These are phyloP conservation scores for Diddensiella caesifluorescens DNA, from an alignment of 805 yeast genomes.

Conservation along the genomic window DNA sequence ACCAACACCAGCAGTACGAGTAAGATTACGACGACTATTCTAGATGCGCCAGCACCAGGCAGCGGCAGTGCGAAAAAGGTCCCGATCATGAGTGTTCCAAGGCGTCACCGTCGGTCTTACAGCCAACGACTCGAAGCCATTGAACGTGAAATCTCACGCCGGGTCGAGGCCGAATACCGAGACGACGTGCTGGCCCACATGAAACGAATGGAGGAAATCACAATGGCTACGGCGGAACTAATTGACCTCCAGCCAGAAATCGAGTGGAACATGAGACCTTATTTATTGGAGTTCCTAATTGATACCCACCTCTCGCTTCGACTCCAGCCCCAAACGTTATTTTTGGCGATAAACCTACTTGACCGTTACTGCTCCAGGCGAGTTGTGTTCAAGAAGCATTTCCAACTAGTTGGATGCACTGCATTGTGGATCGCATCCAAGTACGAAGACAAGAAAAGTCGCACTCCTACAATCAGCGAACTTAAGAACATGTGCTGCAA, in stretches of 20 bases:
- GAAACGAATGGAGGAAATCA: slow-evolving; percentile 30
- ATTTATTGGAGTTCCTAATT: slow-evolving; percentile 71
- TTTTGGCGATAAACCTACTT: slow-evolving; percentile 63
- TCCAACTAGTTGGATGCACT: slow-evolving; percentile 85
- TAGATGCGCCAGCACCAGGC: too few species aligned
- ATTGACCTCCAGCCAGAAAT: slow-evolving; percentile 87
- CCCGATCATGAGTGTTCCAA: slow-evolving; percentile 6
- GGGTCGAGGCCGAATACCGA: slow-evolving; percentile 33
- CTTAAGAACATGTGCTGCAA: slow-evolving; percentile 66
- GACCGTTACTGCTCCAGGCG: slow-evolving; percentile 91
- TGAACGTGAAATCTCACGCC: slow-evolving; percentile 17
- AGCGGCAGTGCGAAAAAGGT: background rate
- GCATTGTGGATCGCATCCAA: slow-evolving; percentile 92
- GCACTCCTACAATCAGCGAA: slow-evolving; percentile 71
- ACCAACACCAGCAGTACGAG: background rate
- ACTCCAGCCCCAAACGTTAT: slow-evolving; percentile 64
- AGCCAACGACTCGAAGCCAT: slow-evolving; percentile 17
- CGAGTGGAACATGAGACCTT: slow-evolving; percentile 63
- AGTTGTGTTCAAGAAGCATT: slow-evolving; percentile 77
- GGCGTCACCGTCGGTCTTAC: slow-evolving; percentile 9
- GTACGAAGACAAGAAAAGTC: slow-evolving; percentile 64
- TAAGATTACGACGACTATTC: too few species aligned
- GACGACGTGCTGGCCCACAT: slow-evolving; percentile 35
- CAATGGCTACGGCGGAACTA: slow-evolving; percentile 52
- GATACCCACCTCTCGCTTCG: slow-evolving; percentile 57